Evolutionary conservation across 345 rosid species (phyloP), one percentile per base, ranked within the genome.

Genomic region (Lepidium didymum): DNA sequence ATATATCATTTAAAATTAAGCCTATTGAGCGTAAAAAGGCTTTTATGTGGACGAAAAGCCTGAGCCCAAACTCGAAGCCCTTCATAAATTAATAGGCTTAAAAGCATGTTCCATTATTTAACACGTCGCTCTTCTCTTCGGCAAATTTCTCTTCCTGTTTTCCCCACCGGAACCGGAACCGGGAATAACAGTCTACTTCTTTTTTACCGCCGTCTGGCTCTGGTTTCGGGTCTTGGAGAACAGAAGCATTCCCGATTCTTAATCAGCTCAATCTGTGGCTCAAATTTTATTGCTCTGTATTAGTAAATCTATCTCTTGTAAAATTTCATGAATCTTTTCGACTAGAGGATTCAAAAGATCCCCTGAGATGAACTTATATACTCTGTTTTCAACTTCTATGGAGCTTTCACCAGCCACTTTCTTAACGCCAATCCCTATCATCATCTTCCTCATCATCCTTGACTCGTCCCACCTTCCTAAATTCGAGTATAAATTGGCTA

Each of bases 331-430:
- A 52, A 86, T 81, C 54, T 54, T 70, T 51, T 68, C 72, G 10
- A 69, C 78, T 41, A 59, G 78, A 73, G 79, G 75, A 75, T 86
- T 82, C 2, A 81, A 82, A 23, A 62, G 55, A 70, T 86, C 86
- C 42, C 80, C 86, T 6, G 90, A 78, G 36, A 80, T 63, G 61
- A 90, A 87, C 63, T 76, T 84, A 69, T 62, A 74, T 42, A 81
- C 83, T 56, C 63, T 78, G 59, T 75, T 75, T 46, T 64, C 77
- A 79, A 87, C 68, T 73, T 81, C 89, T 44, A 87, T 75, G 55
- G 77, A 78, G 85, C 98, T 92, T 70, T 77, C 77, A 14, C 89
- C 96, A 37, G 86, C 81, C 40, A 77, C 47, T 76, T 92, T 92
- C 62, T 69, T 81, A 7, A 81, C 83, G 45, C 91, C 89, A 36